phyloP scores from a whole-genome alignment of 495 filamentous ascomycete species.

The Penicillium silybi region DNA sequence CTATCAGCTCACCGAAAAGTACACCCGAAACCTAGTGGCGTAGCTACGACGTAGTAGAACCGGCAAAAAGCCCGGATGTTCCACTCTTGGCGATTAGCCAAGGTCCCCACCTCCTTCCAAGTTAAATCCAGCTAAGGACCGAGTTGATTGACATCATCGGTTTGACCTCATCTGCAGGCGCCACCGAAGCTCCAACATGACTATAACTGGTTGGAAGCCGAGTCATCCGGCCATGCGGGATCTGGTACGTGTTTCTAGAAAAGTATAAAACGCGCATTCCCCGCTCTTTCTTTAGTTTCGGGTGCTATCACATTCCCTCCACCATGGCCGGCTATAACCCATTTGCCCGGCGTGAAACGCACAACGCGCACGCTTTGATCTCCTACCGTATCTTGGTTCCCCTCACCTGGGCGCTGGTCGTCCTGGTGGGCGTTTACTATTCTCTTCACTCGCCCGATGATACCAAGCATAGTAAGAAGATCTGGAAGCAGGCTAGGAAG shows the following conservation, averaged over 20 bases:
- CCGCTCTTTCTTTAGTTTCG: not conserved
- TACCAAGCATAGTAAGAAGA: slow-evolving; percentile 49
- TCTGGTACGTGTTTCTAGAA: not conserved
- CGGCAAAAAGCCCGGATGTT: no score
- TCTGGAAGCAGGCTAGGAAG: slow-evolving; percentile 66
- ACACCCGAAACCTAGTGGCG: not conserved
- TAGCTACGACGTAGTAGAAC: not conserved
- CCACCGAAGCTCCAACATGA: not conserved
- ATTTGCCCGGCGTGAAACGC: slow-evolving; percentile 60
- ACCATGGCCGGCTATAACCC: slow-evolving; percentile 54
- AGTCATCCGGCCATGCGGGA: slow-evolving; percentile 1
- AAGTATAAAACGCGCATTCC: not conserved
- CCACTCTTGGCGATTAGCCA: not conserved
- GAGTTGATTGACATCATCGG: not conserved
- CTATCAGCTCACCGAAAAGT: not conserved
- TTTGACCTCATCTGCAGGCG: slow-evolving; percentile 6
- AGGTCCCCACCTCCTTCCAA: not conserved
- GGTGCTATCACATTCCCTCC: not conserved
- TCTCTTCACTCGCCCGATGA: slow-evolving; percentile 58
- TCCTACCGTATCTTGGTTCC: slow-evolving; percentile 66
- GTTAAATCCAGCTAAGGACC: not conserved
- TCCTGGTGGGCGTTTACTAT: slow-evolving; percentile 68
- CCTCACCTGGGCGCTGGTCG: slow-evolving; percentile 66
- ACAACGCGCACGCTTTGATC: slow-evolving; percentile 45
- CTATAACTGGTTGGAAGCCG: not conserved